These are phyloP conservation scores for Solanum paucissectum DNA, from an alignment of 257 asterid species.

Conservation along the genomic window DNA sequence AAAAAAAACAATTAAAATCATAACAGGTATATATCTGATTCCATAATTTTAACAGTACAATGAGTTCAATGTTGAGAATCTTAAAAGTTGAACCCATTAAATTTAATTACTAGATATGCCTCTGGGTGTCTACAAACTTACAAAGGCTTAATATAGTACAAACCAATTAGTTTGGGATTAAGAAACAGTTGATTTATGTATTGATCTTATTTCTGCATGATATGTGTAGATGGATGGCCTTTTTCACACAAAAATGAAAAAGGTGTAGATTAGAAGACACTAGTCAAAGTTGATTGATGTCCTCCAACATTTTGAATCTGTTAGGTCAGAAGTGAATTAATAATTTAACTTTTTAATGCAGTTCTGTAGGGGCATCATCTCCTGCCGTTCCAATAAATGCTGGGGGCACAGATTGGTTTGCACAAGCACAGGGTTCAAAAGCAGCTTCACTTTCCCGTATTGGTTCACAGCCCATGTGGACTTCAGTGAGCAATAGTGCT, in stretches of 20 bases:
- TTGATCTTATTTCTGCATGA: neutral
- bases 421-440: constrained; percentile 72
- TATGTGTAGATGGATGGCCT: neutral
- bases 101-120: neutral
- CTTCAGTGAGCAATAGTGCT: constrained; percentile 82
- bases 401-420: constrained; percentile 78
- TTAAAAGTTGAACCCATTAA: neutral
- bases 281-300: neutral
- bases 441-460: constrained; percentile 76
- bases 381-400: constrained; percentile 81
- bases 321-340: neutral
- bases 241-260: neutral
- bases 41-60: neutral
- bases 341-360: constrained; percentile 4
- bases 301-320: neutral
- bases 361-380: constrained; percentile 98
- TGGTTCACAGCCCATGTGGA: constrained; percentile 63
- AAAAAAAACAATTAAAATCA: neutral
- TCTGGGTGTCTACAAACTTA: neutral
- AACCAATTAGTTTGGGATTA: neutral
- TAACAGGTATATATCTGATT: neutral
- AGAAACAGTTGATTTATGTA: neutral
- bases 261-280: neutral
- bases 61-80: neutral
- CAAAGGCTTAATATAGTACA: neutral